These are phyloP conservation scores for Leonotis leonurus DNA, from an alignment of 257 asterid species.

Conservation along the genomic window DNA sequence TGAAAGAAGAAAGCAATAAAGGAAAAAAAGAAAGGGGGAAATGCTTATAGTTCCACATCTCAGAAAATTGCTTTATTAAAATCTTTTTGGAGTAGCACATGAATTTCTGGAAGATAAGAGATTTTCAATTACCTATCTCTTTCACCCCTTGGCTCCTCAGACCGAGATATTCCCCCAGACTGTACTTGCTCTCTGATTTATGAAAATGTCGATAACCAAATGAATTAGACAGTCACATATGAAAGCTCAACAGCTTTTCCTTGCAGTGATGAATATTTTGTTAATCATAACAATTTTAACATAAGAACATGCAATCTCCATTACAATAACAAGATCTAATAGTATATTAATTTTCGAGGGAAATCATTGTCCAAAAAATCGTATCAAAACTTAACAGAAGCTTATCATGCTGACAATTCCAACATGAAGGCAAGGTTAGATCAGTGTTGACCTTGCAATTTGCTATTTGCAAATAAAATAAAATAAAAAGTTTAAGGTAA, in stretches of 20 bases:
- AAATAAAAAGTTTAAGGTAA: too few species aligned
- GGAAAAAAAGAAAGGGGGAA: not conserved
- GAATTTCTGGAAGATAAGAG: not conserved
- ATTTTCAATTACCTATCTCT: conserved; percentile 47
- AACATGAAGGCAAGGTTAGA: not conserved
- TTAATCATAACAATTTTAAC: not conserved
- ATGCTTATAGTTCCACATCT: not conserved
- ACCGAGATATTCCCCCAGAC: conserved; percentile 72
- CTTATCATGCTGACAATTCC: not conserved
- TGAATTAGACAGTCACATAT: not conserved
- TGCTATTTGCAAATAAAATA: not conserved
- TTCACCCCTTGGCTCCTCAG: conserved; percentile 91
- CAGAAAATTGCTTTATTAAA: not conserved
- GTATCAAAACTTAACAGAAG: not conserved
- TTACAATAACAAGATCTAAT: not conserved
- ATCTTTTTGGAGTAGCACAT: not conserved
- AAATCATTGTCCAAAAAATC: not conserved
- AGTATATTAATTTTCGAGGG: not conserved
- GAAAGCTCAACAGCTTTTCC: not conserved
- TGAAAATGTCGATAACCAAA: not conserved
- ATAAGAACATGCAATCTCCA: not conserved
- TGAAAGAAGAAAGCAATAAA: conserved; percentile 13
- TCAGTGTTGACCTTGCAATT: not conserved
- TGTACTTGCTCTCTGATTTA: conserved; percentile 66
- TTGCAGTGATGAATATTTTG: not conserved